A percentile compares a stretch with the other conserved stretches of the same genome.
Evolutionary conservation across 495 filamentous ascomycete species (phyloP).

Genomic region (Aeminium ludgeri): DNA sequence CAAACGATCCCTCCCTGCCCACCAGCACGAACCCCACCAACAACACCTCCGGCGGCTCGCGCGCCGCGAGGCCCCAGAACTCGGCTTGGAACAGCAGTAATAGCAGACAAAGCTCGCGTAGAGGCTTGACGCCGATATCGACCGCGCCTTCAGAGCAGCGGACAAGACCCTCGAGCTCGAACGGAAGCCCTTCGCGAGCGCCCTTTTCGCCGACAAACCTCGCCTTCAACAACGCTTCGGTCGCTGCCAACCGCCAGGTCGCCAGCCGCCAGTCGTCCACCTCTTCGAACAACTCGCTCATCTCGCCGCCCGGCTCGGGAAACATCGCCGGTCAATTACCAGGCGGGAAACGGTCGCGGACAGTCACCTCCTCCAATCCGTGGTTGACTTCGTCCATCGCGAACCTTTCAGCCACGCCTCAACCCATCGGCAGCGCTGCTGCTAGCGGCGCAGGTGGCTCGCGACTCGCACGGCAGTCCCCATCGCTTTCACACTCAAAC

Average conservation of each 20-base stretch:
- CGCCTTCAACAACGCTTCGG: conserved; percentile 40
- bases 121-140: conserved; percentile 46
- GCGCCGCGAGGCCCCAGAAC: conserved; percentile 39
- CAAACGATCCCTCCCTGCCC: conserved; percentile 2
- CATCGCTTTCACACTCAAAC: conserved; percentile 42
- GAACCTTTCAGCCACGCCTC: conserved; percentile 33
- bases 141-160: conserved; percentile 27
- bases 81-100: conserved; percentile 42
- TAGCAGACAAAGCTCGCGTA: conserved; percentile 36
- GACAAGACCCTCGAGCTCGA: conserved; percentile 28
- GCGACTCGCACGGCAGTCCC: conserved; percentile 45
- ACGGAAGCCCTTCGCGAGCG: conserved; percentile 32
- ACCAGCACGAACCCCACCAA: conserved; percentile 4
- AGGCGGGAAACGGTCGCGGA: conserved; percentile 41
- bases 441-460: conserved; percentile 36
- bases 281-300: conserved; percentile 33
- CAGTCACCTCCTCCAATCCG: conserved; percentile 44
- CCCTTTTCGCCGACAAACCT: conserved; percentile 31
- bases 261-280: conserved; percentile 23
- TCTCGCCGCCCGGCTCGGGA: conserved; percentile 33
- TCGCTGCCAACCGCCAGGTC: conserved; percentile 31
- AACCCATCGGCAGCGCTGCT: conserved; percentile 20
- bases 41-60: conserved; percentile 30
- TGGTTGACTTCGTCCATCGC: conserved; percentile 45
- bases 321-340: conserved; percentile 34